These are phyloP conservation scores for Lolium rigidum DNA, from an alignment of 176 grass and related monocot species.

Conservation along the genomic window DNA sequence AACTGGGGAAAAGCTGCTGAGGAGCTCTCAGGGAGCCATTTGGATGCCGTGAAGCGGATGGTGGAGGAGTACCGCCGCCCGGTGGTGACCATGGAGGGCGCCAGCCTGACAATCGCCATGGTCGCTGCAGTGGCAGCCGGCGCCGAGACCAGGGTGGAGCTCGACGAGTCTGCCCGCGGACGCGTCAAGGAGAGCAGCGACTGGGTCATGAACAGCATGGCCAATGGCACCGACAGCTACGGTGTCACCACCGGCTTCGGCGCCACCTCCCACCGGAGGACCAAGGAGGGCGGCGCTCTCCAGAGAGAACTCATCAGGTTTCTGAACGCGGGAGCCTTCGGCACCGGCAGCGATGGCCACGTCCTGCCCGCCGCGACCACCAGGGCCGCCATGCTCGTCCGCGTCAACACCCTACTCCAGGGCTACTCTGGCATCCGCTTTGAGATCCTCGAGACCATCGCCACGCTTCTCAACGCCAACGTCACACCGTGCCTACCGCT, in stretches of 20 bases:
- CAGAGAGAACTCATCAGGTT: constrained; percentile 78
- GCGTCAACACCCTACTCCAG: constrained; percentile 65
- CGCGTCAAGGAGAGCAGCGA: constrained; percentile 83
- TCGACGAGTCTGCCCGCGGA: constrained; percentile 65
- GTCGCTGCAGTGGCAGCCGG: constrained; percentile 74
- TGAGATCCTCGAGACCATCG: constrained; percentile 82
- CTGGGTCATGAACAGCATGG: constrained; percentile 91
- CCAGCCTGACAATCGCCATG: constrained; percentile 70
- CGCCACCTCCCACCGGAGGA: constrained; percentile 81
- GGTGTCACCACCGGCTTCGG: constrained; percentile 95
- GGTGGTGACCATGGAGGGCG: constrained; percentile 66
- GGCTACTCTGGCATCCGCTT: constrained; percentile 80
- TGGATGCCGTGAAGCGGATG: constrained; percentile 80
- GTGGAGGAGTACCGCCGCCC: constrained; percentile 61
- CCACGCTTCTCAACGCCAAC: constrained; percentile 68
- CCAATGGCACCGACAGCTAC: constrained; percentile 88
- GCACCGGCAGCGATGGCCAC: constrained; percentile 11
- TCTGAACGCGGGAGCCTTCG: constrained; percentile 57
- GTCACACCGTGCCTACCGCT: constrained; percentile 88
- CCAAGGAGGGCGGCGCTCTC: constrained; percentile 80
- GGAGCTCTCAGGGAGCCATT: constrained; percentile 55
- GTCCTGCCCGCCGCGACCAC: no score
- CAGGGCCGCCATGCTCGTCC: constrained; percentile 21
- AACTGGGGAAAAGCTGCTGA: constrained; percentile 70
- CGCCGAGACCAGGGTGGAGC: constrained; percentile 64